Base-by-base conservation (phyloP, 2,329 filamentous ascomycete species). In the Cercospora citrullina region DNA sequence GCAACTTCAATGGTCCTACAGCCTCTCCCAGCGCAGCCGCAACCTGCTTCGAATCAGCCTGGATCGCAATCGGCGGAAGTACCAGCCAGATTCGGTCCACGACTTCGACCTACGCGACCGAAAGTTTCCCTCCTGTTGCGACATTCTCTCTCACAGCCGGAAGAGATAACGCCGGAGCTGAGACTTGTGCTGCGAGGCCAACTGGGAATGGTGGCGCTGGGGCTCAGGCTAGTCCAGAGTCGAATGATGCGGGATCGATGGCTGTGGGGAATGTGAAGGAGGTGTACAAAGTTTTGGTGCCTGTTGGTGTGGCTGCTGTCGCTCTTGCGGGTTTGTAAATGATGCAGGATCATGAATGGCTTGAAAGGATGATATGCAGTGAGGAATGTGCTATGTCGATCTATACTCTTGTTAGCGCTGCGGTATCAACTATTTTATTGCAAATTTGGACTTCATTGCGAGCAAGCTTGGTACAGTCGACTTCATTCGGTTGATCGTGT, bases 231-330 rank as follows among this genome's bases (percentile, higher is more conserved):
- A 39, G 4, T 39, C 36, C 60, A 31, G 23, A 36, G 5, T 26
- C 33, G 16, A 62, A 16, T 9, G 9, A n/a, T 58, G 26, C 53
- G 28, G 58, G 28, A 21, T 36, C 31, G 31, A 39, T 33, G 33
- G 58, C 14, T 30, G 30, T 21, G 58, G 58, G 33, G 18, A 26
- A 53, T 28, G 23, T 21, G 30, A 18, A 45, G 60, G 61, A 57
- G 28, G 45, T 64, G 30, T 39, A 57, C 12, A 64, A 57, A 18
- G n/a, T 64, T 18, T 39, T 64, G 61, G 28, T 57, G 21, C 61
- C 61, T 31, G 61, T 63, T 14, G 61, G 61, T 8, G 48, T 57
- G n/a, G 61, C 45, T 28, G 26, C 33, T 31, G 33, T 39, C n/a
- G 45, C 45, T 39, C 23, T 55, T 57, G 61, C 61, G 31, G 59